Evolutionary conservation across 495 filamentous ascomycete genomes (phyloP).

Genomic region (Penicillium desertorum): DNA sequence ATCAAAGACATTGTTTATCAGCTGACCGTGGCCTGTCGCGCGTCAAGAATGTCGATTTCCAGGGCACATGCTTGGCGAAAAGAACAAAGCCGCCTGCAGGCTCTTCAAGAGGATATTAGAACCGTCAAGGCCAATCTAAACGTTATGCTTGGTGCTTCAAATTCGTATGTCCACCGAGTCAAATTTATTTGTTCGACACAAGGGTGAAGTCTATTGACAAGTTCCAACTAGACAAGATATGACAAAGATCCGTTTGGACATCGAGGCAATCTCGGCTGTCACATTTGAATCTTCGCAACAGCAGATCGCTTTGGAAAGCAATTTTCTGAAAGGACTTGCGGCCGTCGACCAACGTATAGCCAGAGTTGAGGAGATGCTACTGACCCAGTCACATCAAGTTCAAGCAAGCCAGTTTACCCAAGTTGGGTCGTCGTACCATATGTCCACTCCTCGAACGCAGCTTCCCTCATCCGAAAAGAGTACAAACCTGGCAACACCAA

Average conservation of each 20-base stretch:
- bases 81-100: not conserved
- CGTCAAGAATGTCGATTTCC: not conserved
- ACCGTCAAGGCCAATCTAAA: not conserved
- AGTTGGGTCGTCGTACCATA: too few species aligned
- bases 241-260: not conserved
- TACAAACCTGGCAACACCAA: not conserved
- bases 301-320: too few species aligned
- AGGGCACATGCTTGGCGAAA: not conserved
- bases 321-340: too few species aligned
- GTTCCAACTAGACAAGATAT: not conserved
- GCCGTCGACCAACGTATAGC: too few species aligned
- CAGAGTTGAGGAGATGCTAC: too few species aligned
- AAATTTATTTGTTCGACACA: not conserved
- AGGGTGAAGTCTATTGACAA: not conserved
- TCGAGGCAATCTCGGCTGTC: not conserved
- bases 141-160: not conserved
- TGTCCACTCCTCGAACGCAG: too few species aligned
- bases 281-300: too few species aligned
- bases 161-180: not conserved
- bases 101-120: not conserved
- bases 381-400: too few species aligned
- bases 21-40: not conserved
- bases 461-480: not conserved
- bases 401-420: too few species aligned
- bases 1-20: not conserved